Evolutionary conservation across 139 green algal genomes (phyloP), one percentile per base, ranked within the genome.

Genomic region (Chlorella ohadii): DNA sequence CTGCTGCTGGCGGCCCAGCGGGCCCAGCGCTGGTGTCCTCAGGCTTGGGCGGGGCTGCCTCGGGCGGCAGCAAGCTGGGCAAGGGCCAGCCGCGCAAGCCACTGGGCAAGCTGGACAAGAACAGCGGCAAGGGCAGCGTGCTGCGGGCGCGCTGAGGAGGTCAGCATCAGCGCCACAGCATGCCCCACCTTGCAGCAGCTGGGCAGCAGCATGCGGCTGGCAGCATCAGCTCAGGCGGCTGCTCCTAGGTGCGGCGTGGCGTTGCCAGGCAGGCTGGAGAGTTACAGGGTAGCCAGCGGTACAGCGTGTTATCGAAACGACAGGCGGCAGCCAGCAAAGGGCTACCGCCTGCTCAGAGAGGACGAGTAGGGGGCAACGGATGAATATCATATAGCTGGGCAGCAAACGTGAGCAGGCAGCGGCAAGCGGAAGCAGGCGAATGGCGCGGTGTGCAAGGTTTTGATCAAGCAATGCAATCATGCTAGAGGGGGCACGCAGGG

Each of bases 91-190:
- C 63, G 22, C 63, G 63, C 51, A 59, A 59, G 16, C 78, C 78
- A 15, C 78, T 83, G 78, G 78, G 41, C 28, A 44, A 64, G 28
- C 39, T 83, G 33, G 28, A 28, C n/a, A 73, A 66, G 59, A 61
- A 11, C 36, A 57, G 6, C 78, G 78, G 39, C 61, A 63, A 28
- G 63, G 28, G 7, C n/a, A 41, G 39, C 20, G 31, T 20, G 23
- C 36, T 28, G 33, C 75, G 12, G 12, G 57, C 59, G 59, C 76
- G 59, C 36, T 39, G 47, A 64, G n/a, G 27, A 28, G 36, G 22
- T 33, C 33, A 36, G 33, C 63, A 68, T 36, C 4, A n/a, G n/a
- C 28, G 63, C 11, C 28, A 38, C 28, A 36, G 63, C 63, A 22
- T 22, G 63, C 28, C 3, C 36, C 33, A 68, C n/a, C n/a, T 68